These are phyloP conservation scores for Pinus tabuliformis DNA, from an alignment of 75 land plant genomes.

Conservation along the genomic window DNA sequence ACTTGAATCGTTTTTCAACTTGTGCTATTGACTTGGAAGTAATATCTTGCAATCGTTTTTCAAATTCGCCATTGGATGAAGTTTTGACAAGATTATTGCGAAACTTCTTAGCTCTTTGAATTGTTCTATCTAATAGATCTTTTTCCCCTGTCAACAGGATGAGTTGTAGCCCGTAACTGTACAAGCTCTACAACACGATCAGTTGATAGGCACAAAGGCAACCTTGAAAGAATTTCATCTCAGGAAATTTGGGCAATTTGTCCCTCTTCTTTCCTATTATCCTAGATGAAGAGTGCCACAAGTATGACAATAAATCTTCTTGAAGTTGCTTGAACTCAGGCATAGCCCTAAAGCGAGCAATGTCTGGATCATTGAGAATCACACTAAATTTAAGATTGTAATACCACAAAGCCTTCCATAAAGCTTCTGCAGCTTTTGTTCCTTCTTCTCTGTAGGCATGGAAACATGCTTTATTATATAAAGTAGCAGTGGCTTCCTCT, in stretches of 20 bases:
- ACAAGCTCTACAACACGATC: constrained; percentile 88
- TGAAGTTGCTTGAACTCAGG: constrained; percentile 87
- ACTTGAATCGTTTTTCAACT: too few relatives aligned
- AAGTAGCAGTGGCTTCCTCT: constrained; percentile 81
- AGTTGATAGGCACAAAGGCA: constrained; percentile 85
- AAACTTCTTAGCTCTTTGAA: constrained; percentile 72
- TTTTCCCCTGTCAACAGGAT: constrained; percentile 92
- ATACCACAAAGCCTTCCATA: constrained; percentile 79
- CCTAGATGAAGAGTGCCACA: constrained; percentile 87
- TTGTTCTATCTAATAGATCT: constrained; percentile 59
- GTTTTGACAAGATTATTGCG: constrained; percentile 69
- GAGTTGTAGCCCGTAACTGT: constrained; percentile 72
- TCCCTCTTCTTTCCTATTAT: constrained; percentile 91
- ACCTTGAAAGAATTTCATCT: constrained; percentile 83
- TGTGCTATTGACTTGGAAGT: too few relatives aligned
- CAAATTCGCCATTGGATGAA: too few relatives aligned
- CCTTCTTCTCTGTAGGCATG: constrained; percentile 94
- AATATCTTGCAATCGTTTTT: too few relatives aligned
- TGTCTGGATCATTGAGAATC: constrained; percentile 92
- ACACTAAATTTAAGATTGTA: constrained; percentile 89
- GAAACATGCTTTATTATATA: constrained; percentile 97
- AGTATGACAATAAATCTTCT: constrained; percentile 85
- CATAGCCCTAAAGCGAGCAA: constrained; percentile 86
- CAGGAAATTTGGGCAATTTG: constrained; percentile 85
- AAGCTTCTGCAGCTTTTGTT: constrained; percentile 67